phyloP scores from a whole-genome alignment of 352 stramenopile genomes.

The Globisporangium yorkense region DNA sequence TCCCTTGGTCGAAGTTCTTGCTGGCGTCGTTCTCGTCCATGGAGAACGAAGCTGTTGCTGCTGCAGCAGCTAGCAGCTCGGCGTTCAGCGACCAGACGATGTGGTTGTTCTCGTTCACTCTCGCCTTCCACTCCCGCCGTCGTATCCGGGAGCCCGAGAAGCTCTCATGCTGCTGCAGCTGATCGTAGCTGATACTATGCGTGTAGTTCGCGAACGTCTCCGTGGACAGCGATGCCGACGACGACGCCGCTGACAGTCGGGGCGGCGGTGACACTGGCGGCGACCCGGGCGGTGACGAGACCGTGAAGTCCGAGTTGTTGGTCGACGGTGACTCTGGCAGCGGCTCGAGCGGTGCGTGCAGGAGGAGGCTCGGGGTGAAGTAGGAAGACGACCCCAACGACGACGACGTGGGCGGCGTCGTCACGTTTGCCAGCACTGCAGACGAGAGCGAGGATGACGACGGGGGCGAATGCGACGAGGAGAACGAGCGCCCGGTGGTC shows the following conservation, averaged over 20 bases:
- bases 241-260: not conserved
- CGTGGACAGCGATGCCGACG: not conserved
- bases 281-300: constrained; percentile 7
- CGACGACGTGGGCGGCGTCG: not conserved
- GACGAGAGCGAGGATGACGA: not conserved
- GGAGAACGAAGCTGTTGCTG: not conserved
- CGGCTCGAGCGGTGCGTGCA: constrained; percentile 11
- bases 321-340: constrained; percentile 14
- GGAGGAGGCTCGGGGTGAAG: constrained; percentile 10
- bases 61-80: not conserved
- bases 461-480: constrained; percentile 11
- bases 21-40: not conserved
- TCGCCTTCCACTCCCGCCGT: constrained; percentile 37
- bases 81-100: constrained; percentile 27
- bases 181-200: not conserved
- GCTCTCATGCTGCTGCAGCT: constrained; percentile 1
- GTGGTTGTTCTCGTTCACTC: constrained; percentile 17
- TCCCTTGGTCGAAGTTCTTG: not conserved
- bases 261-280: constrained; percentile 7
- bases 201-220: not conserved
- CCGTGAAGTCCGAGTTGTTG: constrained; percentile 1
- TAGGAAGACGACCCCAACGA: constrained; percentile 1
- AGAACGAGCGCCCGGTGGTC: constrained; percentile 18
- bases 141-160: constrained; percentile 11
- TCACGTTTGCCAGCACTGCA: not conserved